Conservation (phyloP, 805 yeast species). For the Sungouiella thailandica region DNA sequence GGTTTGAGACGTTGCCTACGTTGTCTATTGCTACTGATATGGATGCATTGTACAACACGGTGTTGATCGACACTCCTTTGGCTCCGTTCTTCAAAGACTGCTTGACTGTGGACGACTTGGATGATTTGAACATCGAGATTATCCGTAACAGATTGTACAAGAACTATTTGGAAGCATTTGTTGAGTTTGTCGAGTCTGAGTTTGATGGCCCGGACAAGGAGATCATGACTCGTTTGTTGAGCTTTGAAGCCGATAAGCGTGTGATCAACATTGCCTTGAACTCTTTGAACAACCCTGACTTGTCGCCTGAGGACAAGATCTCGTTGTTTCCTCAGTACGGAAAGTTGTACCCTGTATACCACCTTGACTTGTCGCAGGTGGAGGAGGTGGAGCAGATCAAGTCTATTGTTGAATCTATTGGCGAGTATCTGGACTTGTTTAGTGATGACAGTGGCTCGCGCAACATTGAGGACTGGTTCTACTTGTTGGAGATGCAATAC, state of each 20-base stretch:
- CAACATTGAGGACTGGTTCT: constrained; percentile 90
- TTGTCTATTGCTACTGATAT: constrained; percentile 91
- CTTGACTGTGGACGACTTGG: constrained; percentile 80
- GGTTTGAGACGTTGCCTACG: constrained; percentile 97
- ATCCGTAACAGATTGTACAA: constrained; percentile 87
- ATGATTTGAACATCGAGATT: constrained; percentile 92
- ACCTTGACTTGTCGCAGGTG: constrained; percentile 61
- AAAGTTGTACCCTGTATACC: constrained; percentile 65
- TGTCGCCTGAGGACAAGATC: constrained; percentile 66
- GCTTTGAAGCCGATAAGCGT: constrained; percentile 93
- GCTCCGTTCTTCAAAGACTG: constrained; percentile 95
- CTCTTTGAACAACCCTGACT: constrained; percentile 74
- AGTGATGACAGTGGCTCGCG: constrained; percentile 41
- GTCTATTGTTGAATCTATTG: constrained; percentile 54
- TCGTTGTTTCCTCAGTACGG: constrained; percentile 81
- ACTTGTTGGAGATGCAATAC: constrained; percentile 84
- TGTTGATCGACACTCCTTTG: constrained; percentile 91
- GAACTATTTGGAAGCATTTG: constrained; percentile 88
- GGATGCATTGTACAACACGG: constrained; percentile 88
- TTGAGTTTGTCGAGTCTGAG: constrained; percentile 53
- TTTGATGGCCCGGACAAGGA: constrained; percentile 75
- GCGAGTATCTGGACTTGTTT: constrained; percentile 61
- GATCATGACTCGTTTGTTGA: constrained; percentile 71
- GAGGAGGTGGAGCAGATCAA: constrained; percentile 87
- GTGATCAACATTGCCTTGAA: constrained; percentile 87